Conservation (phyloP, 2,329 filamentous ascomycete genomes). For the Dissoconium aciculare region DNA sequence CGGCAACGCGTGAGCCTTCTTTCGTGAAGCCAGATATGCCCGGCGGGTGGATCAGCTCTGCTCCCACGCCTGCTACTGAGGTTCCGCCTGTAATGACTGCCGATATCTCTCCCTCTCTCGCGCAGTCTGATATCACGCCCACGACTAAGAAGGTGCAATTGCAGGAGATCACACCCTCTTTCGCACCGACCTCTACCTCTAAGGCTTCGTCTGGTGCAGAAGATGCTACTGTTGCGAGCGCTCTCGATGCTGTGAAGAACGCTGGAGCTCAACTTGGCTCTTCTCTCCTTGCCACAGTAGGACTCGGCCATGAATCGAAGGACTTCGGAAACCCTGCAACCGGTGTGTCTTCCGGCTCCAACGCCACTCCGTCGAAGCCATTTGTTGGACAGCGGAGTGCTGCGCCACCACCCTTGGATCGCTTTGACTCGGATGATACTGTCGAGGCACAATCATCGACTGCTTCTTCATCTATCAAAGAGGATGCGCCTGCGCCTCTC, state of each 20-base stretch:
- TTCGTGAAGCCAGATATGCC: slow-evolving; percentile 32
- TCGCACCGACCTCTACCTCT: slow-evolving; percentile 23
- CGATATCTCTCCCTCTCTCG: neutral
- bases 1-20: neutral
- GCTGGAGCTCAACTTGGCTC: slow-evolving; percentile 36
- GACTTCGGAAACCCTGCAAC: slow-evolving; percentile 20
- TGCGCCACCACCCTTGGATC: too few species aligned
- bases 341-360: too few species aligned
- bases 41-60: slow-evolving; percentile 39
- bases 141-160: slow-evolving; percentile 2
- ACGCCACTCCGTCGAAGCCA: too few species aligned
- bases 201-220: slow-evolving; percentile 2
- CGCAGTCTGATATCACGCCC: neutral
- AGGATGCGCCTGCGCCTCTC: neutral
- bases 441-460: too few species aligned
- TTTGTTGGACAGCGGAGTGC: too few species aligned
- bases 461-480: too few species aligned
- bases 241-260: slow-evolving; percentile 30
- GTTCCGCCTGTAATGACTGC: slow-evolving; percentile 12
- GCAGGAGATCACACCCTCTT: slow-evolving; percentile 6
- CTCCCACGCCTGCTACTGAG: slow-evolving; percentile 28
- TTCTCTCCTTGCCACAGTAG: slow-evolving; percentile 28
- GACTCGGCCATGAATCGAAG: slow-evolving; percentile 20
- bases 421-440: slow-evolving; percentile 3
- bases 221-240: neutral